These are phyloP conservation scores for Basidiobolus meristosporus DNA, from an alignment of 371 early-diverging fungal species.

Conservation along the genomic window DNA sequence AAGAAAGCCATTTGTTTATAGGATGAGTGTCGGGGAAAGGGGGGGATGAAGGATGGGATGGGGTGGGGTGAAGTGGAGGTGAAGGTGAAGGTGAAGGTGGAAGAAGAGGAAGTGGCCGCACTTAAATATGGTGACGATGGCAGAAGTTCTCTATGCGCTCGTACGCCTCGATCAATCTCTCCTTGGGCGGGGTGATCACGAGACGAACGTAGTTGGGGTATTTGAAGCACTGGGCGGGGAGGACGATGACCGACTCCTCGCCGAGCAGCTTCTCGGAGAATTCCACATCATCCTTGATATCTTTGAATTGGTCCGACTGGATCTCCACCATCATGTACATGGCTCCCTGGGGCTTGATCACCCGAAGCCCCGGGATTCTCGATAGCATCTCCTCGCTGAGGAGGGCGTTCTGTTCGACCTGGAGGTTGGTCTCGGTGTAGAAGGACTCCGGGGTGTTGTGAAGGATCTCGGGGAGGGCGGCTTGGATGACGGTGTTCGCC, in stretches of 20 bases:
- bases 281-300: constrained; percentile 51
- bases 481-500: constrained; percentile 61
- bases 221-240: constrained; percentile 74
- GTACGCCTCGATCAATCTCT: constrained; percentile 49
- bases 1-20: too few relatives aligned
- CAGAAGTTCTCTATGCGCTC: constrained; percentile 65
- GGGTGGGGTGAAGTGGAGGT: too few relatives aligned
- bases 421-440: constrained; percentile 39
- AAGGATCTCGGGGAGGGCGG: constrained; percentile 61
- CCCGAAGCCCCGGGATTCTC: constrained; percentile 50
- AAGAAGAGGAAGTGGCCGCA: too few relatives aligned
- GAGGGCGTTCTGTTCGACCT: constrained; percentile 38
- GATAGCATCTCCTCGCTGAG: constrained; percentile 32
- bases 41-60: too few relatives aligned
- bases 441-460: constrained; percentile 42
- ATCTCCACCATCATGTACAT: constrained; percentile 88
- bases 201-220: constrained; percentile 66
- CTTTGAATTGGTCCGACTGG: constrained; percentile 44
- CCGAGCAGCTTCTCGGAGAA: constrained; percentile 63
- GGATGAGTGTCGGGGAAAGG: too few relatives aligned
- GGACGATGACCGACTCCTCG: constrained; percentile 69
- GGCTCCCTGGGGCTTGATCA: constrained; percentile 76
- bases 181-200: constrained; percentile 60
- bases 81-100: too few relatives aligned
- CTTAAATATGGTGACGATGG: constrained; percentile 41